phyloP scores from a whole-genome alignment of 1,284 basidiomycete genomes.

The Boletus semigastroideus region DNA sequence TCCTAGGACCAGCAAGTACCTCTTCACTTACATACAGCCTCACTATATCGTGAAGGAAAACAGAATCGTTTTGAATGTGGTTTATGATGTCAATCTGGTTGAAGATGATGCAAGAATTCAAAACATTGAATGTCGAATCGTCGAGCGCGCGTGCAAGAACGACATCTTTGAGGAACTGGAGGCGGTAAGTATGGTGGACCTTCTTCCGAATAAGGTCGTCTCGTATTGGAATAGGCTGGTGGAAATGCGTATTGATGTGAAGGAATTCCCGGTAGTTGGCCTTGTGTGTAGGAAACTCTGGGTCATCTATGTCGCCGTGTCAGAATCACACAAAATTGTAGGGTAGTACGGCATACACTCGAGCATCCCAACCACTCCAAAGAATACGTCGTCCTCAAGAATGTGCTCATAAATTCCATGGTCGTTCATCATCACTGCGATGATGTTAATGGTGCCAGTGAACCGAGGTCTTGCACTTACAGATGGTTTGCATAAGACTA shows the following conservation, averaged over 20 bases:
- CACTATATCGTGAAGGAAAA: conserved; percentile 79
- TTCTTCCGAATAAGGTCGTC: conserved; percentile 77
- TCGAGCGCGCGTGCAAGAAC: conserved; percentile 93
- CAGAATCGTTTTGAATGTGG: conserved; percentile 79
- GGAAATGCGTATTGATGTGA: conserved; percentile 76
- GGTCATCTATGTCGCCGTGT: conserved; percentile 69
- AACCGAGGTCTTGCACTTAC: conserved; percentile 50
- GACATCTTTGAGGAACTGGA: conserved; percentile 97
- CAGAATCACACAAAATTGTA: conserved; percentile 12
- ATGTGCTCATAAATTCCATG: conserved; percentile 95
- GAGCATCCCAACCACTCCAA: conserved; percentile 93
- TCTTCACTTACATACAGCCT: conserved; percentile 73
- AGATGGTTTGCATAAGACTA: conserved; percentile 91
- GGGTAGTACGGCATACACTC: conserved; percentile 71
- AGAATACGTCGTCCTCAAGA: conserved; percentile 89
- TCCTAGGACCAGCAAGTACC: conserved; percentile 42
- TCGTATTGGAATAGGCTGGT: conserved; percentile 81
- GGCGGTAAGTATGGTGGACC: conserved; percentile 94
- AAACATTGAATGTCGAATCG: conserved; percentile 95
- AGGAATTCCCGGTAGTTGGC: conserved; percentile 96
- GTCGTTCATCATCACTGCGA: conserved; percentile 92
- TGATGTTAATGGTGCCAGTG: conserved; percentile 15
- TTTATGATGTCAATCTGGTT: conserved; percentile 98
- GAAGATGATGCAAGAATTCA: conserved; percentile 97
- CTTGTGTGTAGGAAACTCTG: conserved; percentile 93